Conservation (phyloP, 306 rosid species). For the Vigna radiata region DNA sequence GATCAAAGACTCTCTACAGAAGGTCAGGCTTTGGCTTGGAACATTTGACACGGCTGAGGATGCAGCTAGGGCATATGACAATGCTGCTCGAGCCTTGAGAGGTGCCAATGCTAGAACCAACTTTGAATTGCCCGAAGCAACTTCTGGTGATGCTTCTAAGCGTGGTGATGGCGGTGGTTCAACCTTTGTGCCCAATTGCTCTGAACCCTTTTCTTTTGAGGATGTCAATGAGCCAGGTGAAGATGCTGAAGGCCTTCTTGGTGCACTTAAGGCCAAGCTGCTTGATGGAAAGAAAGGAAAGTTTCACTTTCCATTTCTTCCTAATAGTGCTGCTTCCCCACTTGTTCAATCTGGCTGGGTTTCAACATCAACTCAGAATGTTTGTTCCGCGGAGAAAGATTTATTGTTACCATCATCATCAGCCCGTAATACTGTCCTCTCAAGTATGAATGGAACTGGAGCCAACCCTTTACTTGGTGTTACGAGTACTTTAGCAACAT, state of each 20-base stretch:
- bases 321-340: background rate
- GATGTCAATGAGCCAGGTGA: slow-evolving; percentile 43
- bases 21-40: slow-evolving; percentile 86
- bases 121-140: slow-evolving; percentile 55
- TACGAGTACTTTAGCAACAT: slow-evolving; percentile 24
- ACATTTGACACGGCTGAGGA: slow-evolving; percentile 78
- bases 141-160: background rate
- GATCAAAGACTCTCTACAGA: slow-evolving; percentile 76
- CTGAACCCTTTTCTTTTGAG: slow-evolving; percentile 74
- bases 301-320: slow-evolving; percentile 28
- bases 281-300: slow-evolving; percentile 50
- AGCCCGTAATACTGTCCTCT: background rate
- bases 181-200: background rate
- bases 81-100: slow-evolving; percentile 68
- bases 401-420: slow-evolving; percentile 24
- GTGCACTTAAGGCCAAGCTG: slow-evolving; percentile 73
- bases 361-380: slow-evolving; percentile 35
- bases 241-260: slow-evolving; percentile 57
- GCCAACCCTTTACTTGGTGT: background rate
- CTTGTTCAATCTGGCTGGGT: slow-evolving; percentile 29
- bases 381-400: slow-evolving; percentile 37
- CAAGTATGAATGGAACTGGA: slow-evolving; percentile 16
- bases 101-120: slow-evolving; percentile 79
- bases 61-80: slow-evolving; percentile 75
- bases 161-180: slow-evolving; percentile 17